Percentiles rank a stretch among this genome's conserved stretches.
These are phyloP conservation scores for Calonectria leucothoes DNA, from an alignment of 2,329 filamentous ascomycete species.

Conservation along the genomic window DNA sequence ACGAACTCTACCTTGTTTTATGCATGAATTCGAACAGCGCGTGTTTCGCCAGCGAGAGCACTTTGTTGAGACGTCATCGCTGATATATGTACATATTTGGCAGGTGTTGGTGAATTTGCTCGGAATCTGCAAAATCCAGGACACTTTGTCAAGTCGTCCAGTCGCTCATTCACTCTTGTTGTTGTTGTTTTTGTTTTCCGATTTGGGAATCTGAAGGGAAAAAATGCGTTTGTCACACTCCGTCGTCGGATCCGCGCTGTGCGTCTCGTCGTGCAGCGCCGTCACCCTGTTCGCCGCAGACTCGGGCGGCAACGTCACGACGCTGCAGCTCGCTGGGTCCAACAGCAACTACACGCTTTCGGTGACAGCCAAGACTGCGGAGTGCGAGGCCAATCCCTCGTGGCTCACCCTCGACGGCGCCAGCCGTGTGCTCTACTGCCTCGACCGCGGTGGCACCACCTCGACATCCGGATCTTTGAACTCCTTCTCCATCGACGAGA, in stretches of 20 bases:
- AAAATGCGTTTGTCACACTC: conserved; percentile 12
- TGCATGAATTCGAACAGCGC: background rate
- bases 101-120: background rate
- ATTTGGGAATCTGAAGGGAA: background rate
- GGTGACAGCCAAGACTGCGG: conserved; percentile 14
- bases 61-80: background rate
- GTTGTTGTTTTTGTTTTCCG: too few relatives aligned
- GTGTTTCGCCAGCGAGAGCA: background rate
- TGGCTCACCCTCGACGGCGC: conserved; percentile 33
- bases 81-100: background rate
- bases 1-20: background rate
- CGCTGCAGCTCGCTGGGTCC: conserved; percentile 22
- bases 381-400: conserved; percentile 30
- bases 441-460: conserved; percentile 26
- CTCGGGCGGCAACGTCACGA: conserved; percentile 34
- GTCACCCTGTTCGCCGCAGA: conserved; percentile 37
- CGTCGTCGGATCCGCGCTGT: conserved; percentile 17
- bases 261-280: conserved; percentile 18
- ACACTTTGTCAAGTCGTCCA: background rate
- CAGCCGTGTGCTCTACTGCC: conserved; percentile 35
- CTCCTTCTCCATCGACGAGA: conserved; percentile 29
- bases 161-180: background rate
- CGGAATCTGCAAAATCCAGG: background rate
- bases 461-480: conserved; percentile 33
- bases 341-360: conserved; percentile 14